phyloP scores from a whole-genome alignment of 257 asterid species.

The Penstemon davidsonii region DNA sequence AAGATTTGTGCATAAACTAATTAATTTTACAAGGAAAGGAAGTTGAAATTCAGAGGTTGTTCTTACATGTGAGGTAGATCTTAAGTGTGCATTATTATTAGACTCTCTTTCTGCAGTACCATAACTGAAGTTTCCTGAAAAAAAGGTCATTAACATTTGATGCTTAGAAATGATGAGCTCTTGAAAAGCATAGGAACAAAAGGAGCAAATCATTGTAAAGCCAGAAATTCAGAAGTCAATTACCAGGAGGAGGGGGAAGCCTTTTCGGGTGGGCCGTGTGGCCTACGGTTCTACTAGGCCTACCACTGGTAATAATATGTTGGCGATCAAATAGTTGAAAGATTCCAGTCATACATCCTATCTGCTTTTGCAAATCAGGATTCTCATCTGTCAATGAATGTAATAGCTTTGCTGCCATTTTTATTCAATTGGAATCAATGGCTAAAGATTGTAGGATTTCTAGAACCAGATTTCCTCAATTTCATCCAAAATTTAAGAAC shows the following conservation, averaged over 20 bases:
- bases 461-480: slow-evolving; percentile 17
- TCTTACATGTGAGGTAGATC: slow-evolving; percentile 53
- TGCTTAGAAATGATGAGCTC: slow-evolving; percentile 6
- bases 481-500: no score
- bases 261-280: slow-evolving; percentile 39
- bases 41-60: slow-evolving; percentile 13
- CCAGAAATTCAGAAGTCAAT: neutral
- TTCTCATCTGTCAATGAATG: slow-evolving; percentile 84
- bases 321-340: slow-evolving; percentile 86
- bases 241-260: slow-evolving; percentile 55
- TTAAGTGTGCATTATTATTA: slow-evolving; percentile 31
- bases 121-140: slow-evolving; percentile 55
- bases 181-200: neutral
- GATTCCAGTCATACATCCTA: slow-evolving; percentile 92
- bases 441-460: neutral
- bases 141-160: neutral
- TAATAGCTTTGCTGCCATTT: slow-evolving; percentile 80
- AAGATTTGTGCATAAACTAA: no score
- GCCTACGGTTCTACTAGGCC: slow-evolving; percentile 42
- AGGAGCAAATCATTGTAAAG: neutral
- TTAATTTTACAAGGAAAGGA: neutral
- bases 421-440: slow-evolving; percentile 3
- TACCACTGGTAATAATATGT: slow-evolving; percentile 45
- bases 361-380: slow-evolving; percentile 80
- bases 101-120: slow-evolving; percentile 44